phyloP scores from a whole-genome alignment of 768 basidiomycete genomes.

The Xerocomus brunneocitrinus region DNA sequence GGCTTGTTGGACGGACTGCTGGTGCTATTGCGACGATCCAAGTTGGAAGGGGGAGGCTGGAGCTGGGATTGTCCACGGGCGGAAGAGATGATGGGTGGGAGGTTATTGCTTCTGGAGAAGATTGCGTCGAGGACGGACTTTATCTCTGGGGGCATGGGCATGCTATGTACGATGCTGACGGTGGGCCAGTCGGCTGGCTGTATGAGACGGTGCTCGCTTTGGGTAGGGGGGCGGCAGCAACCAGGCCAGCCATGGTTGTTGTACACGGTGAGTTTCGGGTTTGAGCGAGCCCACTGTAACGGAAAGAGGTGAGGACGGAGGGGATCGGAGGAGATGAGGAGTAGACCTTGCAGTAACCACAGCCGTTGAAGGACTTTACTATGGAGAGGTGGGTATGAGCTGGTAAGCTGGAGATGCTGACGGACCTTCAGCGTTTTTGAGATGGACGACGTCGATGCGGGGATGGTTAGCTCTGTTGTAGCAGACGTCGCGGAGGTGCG shows the following conservation, averaged over 20 bases:
- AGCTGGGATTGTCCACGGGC: conserved; percentile 32
- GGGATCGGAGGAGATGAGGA: conserved; percentile 15
- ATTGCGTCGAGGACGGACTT: conserved; percentile 61
- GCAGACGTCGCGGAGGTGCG: conserved; percentile 71
- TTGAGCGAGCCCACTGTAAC: conserved; percentile 65
- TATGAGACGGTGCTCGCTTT: conserved; percentile 57
- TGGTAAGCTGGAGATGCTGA: conserved; percentile 12
- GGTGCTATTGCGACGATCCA: conserved; percentile 47
- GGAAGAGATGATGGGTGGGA: conserved; percentile 27
- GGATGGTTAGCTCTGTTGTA: conserved; percentile 72
- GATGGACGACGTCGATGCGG: conserved; percentile 68
- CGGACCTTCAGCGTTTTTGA: conserved; percentile 86
- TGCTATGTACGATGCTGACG: conserved; percentile 68
- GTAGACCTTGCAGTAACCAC: conserved; percentile 84
- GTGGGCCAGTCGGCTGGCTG: conserved; percentile 76
- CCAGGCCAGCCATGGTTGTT: conserved; percentile 83
- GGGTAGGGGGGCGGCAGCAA: conserved; percentile 74
- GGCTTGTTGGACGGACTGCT: conserved; percentile 24
- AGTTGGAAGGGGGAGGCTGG: conserved; percentile 26
- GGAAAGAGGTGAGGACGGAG: conserved; percentile 24
- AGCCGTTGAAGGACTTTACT: conserved; percentile 83
- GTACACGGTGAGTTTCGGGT: conserved; percentile 53
- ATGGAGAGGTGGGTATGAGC: conserved; percentile 16
- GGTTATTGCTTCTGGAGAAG: conserved; percentile 36
- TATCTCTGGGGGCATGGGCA: conserved; percentile 70